phyloP scores from a whole-genome alignment of 73 alveolate genomes.

The Stentor roeselii region DNA sequence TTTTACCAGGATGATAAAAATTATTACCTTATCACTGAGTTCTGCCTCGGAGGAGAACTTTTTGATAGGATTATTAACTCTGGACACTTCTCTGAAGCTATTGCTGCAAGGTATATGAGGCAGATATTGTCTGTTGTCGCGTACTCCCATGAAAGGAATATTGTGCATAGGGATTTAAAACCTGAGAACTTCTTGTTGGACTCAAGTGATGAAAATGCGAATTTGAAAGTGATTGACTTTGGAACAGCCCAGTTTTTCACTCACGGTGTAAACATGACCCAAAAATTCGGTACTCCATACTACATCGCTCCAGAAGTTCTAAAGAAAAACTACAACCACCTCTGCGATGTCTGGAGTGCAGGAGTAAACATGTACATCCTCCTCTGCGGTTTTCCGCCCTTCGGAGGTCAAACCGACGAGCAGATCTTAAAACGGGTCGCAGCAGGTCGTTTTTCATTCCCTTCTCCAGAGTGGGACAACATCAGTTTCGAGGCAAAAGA shows the following conservation, averaged over 20 bases:
- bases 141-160: slow-evolving; percentile 74
- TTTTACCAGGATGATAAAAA: slow-evolving; percentile 41
- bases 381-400: slow-evolving; percentile 70
- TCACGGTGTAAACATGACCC: slow-evolving; percentile 33
- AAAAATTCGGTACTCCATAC: slow-evolving; percentile 57
- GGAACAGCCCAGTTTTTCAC: slow-evolving; percentile 49
- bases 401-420: slow-evolving; percentile 57
- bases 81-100: slow-evolving; percentile 66
- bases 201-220: slow-evolving; percentile 44
- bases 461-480: slow-evolving; percentile 45
- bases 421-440: slow-evolving; percentile 45
- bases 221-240: slow-evolving; percentile 50
- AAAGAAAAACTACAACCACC: slow-evolving; percentile 50
- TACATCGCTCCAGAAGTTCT: slow-evolving; percentile 79
- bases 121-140: slow-evolving; percentile 75
- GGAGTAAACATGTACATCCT: slow-evolving; percentile 65
- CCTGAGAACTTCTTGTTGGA: slow-evolving; percentile 84
- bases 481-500: slow-evolving; percentile 51
- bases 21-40: slow-evolving; percentile 48
- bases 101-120: slow-evolving; percentile 64
- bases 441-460: slow-evolving; percentile 50
- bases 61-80: slow-evolving; percentile 63
- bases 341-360: slow-evolving; percentile 73
- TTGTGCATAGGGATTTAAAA: slow-evolving; percentile 85
- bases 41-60: slow-evolving; percentile 75